Base-by-base conservation (phyloP, 2,329 filamentous ascomycete genomes). In the Aspergillus tubingensis region DNA sequence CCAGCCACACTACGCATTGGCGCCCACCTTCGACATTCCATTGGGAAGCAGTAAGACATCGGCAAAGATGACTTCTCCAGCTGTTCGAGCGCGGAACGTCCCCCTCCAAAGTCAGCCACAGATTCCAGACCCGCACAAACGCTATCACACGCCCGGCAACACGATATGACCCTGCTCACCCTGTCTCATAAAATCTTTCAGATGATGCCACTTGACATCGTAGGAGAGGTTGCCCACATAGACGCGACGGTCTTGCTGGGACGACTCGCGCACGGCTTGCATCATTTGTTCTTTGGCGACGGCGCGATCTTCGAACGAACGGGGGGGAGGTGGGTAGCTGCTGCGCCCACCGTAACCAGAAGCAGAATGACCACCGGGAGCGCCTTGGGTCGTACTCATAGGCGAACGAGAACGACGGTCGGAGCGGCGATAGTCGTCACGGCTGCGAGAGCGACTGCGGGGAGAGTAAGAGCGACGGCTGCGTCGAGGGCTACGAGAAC, bases 1-100 rank as follows among this genome's bases (percentile, higher is more conserved):
- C 91, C 91, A 91, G 87, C 89, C 90, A 88, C 86, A 88, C 90
- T 90, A 93, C 85, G 83, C 88, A 85, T 91, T 90, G 86, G 89
- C 88, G 92, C 91, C 92, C 93, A 98, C 94, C 94, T 99, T 99
- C 91, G 94, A 98, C 95, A 99, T 99, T 93, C 95, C 95, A 87
- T 99, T 99, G 77, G 95, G 95, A 89, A 99, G 92, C 81, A 96
- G 86, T 82, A 99, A 89, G 77, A 99, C 95, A 86, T 99, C 95
- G 84, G 95, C 95, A 84, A 96, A 99, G 83, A 98, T 88, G 80
- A 99, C 95, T 81, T 98, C 94, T 86, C 95, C 95, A 84, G 95
- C 95, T 98, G 81, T 71, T 76, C 68, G 41, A 64, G 51, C 54
- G 60, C 53, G 63, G 60, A 65, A 66, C 8, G 73, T 55, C 62